Conservation (phyloP, 2,329 filamentous ascomycete species). For the Scortechinia acanthostroma region DNA sequence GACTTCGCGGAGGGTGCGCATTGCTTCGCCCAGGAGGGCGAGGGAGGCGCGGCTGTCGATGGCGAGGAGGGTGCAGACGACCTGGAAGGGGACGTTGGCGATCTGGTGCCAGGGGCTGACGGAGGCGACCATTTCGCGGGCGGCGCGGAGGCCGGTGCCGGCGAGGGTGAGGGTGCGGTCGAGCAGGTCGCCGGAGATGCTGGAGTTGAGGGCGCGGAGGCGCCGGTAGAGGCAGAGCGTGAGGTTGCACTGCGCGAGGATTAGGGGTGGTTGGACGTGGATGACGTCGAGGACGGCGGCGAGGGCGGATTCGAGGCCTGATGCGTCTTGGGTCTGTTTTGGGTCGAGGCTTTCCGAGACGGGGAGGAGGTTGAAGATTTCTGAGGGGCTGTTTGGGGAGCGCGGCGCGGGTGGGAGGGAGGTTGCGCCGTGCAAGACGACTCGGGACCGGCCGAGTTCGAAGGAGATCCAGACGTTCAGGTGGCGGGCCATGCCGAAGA, state of each 20-base stretch:
- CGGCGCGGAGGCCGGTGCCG: conserved; percentile 33
- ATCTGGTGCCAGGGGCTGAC: conserved; percentile 49
- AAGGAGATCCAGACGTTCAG: conserved; percentile 53
- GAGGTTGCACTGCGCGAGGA: conserved; percentile 43
- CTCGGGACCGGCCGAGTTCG: conserved; percentile 44
- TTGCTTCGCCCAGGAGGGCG: conserved; percentile 36
- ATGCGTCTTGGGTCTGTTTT: conserved; percentile 26
- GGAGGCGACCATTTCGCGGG: conserved; percentile 31
- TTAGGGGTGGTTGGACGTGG: conserved; percentile 29
- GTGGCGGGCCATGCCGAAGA: conserved; percentile 43
- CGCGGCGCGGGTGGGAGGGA: conserved; percentile 26
- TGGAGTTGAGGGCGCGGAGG: conserved; percentile 37
- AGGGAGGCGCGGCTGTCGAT: conserved; percentile 42
- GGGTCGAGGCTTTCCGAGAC: conserved; percentile 45
- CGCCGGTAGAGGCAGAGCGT: conserved; percentile 45
- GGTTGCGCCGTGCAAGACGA: conserved; percentile 31
- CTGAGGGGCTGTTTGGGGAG: conserved; percentile 30
- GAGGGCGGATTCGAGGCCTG: conserved; percentile 33
- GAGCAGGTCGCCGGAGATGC: conserved; percentile 29
- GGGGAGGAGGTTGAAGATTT: conserved; percentile 42
- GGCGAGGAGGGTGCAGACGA: conserved; percentile 43
- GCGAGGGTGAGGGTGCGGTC: conserved; percentile 37
- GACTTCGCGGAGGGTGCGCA: conserved; percentile 34
- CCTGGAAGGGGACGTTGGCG: conserved; percentile 51
- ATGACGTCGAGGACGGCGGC: conserved; percentile 25